A percentile compares a stretch with the other conserved stretches of the same genome.
phyloP scores from a whole-genome alignment of 345 rosid genomes.

The Psidium guajava region DNA sequence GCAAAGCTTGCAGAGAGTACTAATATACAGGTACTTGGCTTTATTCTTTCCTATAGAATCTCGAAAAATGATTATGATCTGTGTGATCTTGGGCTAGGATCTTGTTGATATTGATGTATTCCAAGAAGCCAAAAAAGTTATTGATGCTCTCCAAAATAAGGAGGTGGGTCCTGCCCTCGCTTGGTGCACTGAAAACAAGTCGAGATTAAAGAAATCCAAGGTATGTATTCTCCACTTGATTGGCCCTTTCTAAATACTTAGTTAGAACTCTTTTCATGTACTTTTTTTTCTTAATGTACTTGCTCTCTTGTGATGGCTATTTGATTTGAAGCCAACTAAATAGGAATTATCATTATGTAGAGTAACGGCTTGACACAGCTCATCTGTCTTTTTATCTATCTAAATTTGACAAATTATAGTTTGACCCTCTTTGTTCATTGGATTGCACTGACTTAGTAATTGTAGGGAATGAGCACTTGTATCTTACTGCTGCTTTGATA shows the following conservation, averaged over 20 bases:
- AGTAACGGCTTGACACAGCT: not conserved
- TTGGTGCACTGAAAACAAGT: conserved; percentile 90
- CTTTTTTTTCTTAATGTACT: not conserved
- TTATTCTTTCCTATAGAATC: not conserved
- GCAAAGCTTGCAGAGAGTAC: conserved; percentile 61
- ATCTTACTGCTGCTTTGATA: not conserved
- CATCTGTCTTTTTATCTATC: not conserved
- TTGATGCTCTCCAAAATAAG: conserved; percentile 73
- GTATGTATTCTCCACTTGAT: conserved; percentile 15
- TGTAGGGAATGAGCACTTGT: not conserved
- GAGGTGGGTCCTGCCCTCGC: conserved; percentile 79
- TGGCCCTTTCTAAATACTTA: not conserved
- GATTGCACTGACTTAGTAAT: not conserved
- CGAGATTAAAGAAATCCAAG: conserved; percentile 90
- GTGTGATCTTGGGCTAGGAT: conserved; percentile 38
- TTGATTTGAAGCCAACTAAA: not conserved
- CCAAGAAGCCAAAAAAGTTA: conserved; percentile 76
- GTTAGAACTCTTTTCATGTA: not conserved
- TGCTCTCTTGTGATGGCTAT: not conserved
- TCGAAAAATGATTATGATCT: not conserved
- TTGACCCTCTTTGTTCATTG: not conserved
- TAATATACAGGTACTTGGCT: conserved; percentile 45
- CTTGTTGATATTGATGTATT: conserved; percentile 92
- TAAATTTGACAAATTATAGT: not conserved
- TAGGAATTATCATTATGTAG: not conserved